Base-by-base conservation (phyloP, 768 basidiomycete genomes). In the Kwoniella sp. region DNA sequence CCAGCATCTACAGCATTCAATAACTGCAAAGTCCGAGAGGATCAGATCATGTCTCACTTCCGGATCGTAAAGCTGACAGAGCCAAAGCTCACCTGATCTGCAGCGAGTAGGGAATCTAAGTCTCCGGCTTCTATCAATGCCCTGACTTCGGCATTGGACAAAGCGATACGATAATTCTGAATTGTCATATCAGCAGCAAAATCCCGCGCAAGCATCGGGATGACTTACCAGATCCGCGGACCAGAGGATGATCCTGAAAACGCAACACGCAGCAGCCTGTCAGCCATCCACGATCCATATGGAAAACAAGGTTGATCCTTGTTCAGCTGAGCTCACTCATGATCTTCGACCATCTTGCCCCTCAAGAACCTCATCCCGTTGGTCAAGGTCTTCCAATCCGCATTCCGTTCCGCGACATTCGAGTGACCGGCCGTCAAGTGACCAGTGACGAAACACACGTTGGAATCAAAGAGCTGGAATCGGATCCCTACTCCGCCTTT, bases 381-480 rank as follows among this genome's bases (percentile, higher is more conserved):
- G 11, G 84, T 84, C 60, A 99, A 95, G 5, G 96, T 98, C 60
- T 85, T 83, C 74, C 93, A 98, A 81, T 99, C 96, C 12, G 88
- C 85, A 73, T 97, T 93, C 28, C 96, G 86, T 78, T 98, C 96
- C 34, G 89, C 89, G 2, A 92, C 84, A 73, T 95, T 95, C 5
- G 85, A 76, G 74, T 96, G 93, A 7, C 96, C 96, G n/a, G 96
- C 94, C 17, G 96, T 94, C 47, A 98, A 85, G 81, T 98, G 96
- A 2, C 92, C 92, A 9, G 95, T 97, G 67, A 99, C 79, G 82
- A 98, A 94, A 82, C 96, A 99, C 73, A 97, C 89, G 61, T 86
- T 90, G 9, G 94, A 91, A 75, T 94, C 93, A 70, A 90, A 85
- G 73, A 91, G 92, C 29, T 98, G 91, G 56, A 99, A 83, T 13